Evolutionary conservation across 768 basidiomycete genomes (phyloP).

Genomic region (Rhizopogon sp.): DNA sequence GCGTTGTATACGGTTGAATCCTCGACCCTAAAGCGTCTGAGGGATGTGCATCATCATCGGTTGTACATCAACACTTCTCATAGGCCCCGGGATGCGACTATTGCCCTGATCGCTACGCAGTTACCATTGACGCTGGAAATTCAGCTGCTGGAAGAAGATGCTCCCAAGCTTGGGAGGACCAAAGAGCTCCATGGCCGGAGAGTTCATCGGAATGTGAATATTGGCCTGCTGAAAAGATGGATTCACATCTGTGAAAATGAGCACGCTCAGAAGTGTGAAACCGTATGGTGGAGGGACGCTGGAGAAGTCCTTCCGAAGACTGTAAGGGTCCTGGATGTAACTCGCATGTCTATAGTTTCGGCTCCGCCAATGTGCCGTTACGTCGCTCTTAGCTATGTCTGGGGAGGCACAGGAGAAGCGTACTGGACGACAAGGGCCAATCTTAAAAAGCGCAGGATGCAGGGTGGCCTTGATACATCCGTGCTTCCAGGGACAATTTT

Average conservation of each 20-base stretch:
- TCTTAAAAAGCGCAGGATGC: not conserved
- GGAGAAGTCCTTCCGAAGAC: not conserved
- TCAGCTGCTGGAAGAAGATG: slow-evolving; percentile 14
- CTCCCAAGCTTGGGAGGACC: slow-evolving; percentile 9
- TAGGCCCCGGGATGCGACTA: slow-evolving; percentile 4
- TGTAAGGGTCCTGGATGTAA: slow-evolving; percentile 1
- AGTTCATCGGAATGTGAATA: slow-evolving; percentile 7
- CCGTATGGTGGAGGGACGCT: not conserved
- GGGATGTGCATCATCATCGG: slow-evolving; percentile 7
- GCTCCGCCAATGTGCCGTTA: slow-evolving; percentile 1
- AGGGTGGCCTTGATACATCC: slow-evolving; percentile 1
- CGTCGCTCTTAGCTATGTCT: slow-evolving; percentile 2
- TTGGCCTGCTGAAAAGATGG: slow-evolving; percentile 12
- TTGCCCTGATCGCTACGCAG: not conserved
- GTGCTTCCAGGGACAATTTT: slow-evolving; percentile 11
- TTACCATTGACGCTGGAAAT: slow-evolving; percentile 8
- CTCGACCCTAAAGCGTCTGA: not conserved
- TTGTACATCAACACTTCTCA: slow-evolving; percentile 5
- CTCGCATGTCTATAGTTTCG: not conserved
- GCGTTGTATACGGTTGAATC: slow-evolving; percentile 2
- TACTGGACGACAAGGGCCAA: slow-evolving; percentile 1
- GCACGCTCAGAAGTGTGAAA: slow-evolving; percentile 13
- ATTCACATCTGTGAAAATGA: slow-evolving; percentile 10
- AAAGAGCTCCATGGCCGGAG: slow-evolving; percentile 18
- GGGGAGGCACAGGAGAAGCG: not conserved